Conservation (phyloP, 2,329 filamentous ascomycete genomes). For the Arthroderma sp. region DNA sequence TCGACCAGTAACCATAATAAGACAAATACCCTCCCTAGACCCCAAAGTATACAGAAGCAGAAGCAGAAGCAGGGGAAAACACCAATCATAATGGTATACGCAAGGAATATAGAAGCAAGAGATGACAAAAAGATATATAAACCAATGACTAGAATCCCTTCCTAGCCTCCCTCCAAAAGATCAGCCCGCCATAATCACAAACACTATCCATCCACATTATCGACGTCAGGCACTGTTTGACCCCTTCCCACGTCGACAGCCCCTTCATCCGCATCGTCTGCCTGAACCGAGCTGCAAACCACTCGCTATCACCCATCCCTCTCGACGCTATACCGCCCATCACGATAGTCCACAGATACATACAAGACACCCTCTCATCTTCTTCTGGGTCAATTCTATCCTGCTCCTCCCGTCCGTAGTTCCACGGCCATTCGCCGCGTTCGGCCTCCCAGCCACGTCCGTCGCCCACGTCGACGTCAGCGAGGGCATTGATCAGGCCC, state of each 20-base stretch:
- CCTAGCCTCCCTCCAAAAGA: constrained; percentile 21
- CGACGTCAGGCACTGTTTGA: constrained; percentile 19
- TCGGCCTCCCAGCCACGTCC: constrained; percentile 18
- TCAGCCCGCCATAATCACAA: constrained; percentile 23
- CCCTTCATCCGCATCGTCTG: constrained; percentile 13
- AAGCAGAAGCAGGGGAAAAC: neutral
- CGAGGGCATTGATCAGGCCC: constrained; percentile 20
- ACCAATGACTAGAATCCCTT: neutral
- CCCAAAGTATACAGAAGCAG: neutral
- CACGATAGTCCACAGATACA: constrained; percentile 28
- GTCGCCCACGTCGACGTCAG: constrained; percentile 13
- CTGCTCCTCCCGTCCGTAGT: neutral
- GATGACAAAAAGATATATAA: neutral
- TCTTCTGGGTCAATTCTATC: neutral
- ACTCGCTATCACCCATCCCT: constrained; percentile 21
- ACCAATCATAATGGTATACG: neutral
- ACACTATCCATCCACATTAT: constrained; percentile 28
- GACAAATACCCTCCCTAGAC: neutral
- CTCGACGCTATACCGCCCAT: constrained; percentile 31
- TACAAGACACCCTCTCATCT: neutral
- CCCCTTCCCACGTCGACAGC: constrained; percentile 20
- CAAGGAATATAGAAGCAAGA: neutral
- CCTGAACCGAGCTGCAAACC: constrained; percentile 23
- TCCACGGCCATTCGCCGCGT: neutral
- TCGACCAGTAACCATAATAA: neutral